These are phyloP conservation scores for Herpomyces periplanetae DNA, from an alignment of 2,329 filamentous ascomycete genomes.

Conservation along the genomic window DNA sequence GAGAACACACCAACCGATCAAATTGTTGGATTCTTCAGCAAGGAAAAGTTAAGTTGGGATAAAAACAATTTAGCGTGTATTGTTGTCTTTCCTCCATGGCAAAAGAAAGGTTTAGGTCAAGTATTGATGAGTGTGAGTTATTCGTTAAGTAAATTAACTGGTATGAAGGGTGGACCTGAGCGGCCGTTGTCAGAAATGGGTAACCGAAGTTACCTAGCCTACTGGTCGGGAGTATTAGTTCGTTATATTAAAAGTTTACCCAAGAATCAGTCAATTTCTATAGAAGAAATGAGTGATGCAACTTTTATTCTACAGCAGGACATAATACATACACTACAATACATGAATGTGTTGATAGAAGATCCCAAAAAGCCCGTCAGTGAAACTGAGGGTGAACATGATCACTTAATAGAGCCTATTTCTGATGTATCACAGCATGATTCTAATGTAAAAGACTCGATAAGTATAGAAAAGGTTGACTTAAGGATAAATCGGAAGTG, in stretches of 20 bases:
- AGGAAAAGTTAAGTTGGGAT: conserved; percentile 96
- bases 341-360: conserved; percentile 39
- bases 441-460: conserved; percentile 13
- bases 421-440: conserved; percentile 12
- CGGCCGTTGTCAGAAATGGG: conserved; percentile 66
- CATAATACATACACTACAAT: conserved; percentile 30
- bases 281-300: conserved; percentile 27
- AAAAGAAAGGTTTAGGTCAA: conserved; percentile 51
- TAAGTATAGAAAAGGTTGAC: conserved; percentile 7
- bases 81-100: conserved; percentile 75
- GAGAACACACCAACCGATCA: conserved; percentile 7
- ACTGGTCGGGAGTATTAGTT: conserved; percentile 51
- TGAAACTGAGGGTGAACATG: too few species aligned
- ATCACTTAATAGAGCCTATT: too few species aligned
- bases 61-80: conserved; percentile 94
- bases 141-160: conserved; percentile 48
- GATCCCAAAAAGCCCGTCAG: too few species aligned
- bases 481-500: conserved; percentile 15
- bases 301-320: conserved; percentile 65
- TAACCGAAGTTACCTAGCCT: conserved; percentile 37
- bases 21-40: conserved; percentile 91
- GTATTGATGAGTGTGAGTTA: conserved; percentile 77
- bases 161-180: conserved; percentile 57
- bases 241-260: conserved; percentile 15
- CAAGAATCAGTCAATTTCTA: conserved; percentile 15